Percentiles rank a stretch among this genome's conserved stretches.
Evolutionary conservation across 163 green algal genomes (phyloP).

Genomic region (Prototheca cutis): DNA sequence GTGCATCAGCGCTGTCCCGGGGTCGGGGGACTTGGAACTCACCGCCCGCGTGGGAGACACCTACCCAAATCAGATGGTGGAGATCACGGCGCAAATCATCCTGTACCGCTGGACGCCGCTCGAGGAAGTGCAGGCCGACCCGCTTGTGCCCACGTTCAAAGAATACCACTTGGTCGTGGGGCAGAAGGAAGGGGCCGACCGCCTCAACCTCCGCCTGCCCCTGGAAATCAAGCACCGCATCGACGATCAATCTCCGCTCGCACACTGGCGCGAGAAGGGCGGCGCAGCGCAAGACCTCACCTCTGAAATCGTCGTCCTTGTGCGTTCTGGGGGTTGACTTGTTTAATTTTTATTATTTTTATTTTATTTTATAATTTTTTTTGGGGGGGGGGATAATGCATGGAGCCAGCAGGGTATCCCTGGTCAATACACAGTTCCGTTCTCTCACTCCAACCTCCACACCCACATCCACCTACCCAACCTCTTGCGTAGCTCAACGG

Average conservation of each 20-base stretch:
- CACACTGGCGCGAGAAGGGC: slow-evolving; percentile 38
- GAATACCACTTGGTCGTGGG: slow-evolving; percentile 13
- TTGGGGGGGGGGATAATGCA: too few relatives aligned
- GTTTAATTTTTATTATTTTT: too few relatives aligned
- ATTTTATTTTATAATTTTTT: too few relatives aligned
- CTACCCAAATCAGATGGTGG: slow-evolving; percentile 57
- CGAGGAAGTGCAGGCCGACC: not conserved
- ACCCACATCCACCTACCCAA: too few relatives aligned
- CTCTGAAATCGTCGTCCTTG: slow-evolving; percentile 58
- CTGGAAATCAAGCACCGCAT: slow-evolving; percentile 53
- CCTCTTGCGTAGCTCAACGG: not conserved
- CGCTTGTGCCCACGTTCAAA: not conserved
- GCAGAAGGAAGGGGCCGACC: slow-evolving; percentile 25
- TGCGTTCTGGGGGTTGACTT: too few relatives aligned
- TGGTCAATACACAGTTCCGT: too few relatives aligned
- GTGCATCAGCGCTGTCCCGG: slow-evolving; percentile 13
- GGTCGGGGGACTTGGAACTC: slow-evolving; percentile 25
- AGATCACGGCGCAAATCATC: slow-evolving; percentile 43
- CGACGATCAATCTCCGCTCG: slow-evolving; percentile 46
- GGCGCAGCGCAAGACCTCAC: slow-evolving; percentile 43
- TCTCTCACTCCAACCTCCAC: too few relatives aligned
- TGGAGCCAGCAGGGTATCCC: too few relatives aligned
- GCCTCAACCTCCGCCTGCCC: slow-evolving; percentile 54
- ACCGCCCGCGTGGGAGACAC: slow-evolving; percentile 53
- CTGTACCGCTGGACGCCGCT: slow-evolving; percentile 57